phyloP scores from a whole-genome alignment of 805 yeast species.

The Saccharomycopsis guyanensis region DNA sequence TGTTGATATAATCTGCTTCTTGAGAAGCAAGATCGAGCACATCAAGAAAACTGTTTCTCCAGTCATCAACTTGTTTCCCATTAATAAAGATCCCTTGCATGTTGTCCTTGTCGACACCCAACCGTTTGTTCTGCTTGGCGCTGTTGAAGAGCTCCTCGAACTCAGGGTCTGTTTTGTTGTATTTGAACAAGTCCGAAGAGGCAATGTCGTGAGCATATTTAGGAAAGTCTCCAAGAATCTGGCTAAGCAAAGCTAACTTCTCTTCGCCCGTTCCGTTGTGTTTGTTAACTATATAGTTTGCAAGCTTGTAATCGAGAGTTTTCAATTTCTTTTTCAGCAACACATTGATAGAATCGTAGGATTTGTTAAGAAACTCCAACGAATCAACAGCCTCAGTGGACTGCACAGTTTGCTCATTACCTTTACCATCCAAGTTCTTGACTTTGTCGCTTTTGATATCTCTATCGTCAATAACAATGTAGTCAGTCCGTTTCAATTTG shows the following conservation, averaged over 20 bases:
- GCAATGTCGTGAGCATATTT: slow-evolving; percentile 37
- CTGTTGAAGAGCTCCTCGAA: slow-evolving; percentile 26
- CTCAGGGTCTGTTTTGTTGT: slow-evolving; percentile 9
- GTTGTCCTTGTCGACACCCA: slow-evolving; percentile 34
- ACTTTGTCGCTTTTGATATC: slow-evolving; percentile 27
- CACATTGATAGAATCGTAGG: slow-evolving; percentile 28
- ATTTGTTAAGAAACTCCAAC: slow-evolving; percentile 22
- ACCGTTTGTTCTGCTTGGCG: slow-evolving; percentile 28
- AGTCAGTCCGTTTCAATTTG: slow-evolving; percentile 58
- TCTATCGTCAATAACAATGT: slow-evolving; percentile 57
- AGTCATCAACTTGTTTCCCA: slow-evolving; percentile 52
- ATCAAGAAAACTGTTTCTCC: slow-evolving; percentile 37
- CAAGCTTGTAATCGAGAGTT: slow-evolving; percentile 34
- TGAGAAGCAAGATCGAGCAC: slow-evolving; percentile 33
- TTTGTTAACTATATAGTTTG: slow-evolving; percentile 26
- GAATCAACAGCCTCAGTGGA: background rate
- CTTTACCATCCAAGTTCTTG: slow-evolving; percentile 23
- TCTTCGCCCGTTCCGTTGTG: slow-evolving; percentile 23
- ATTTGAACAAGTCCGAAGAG: slow-evolving; percentile 13
- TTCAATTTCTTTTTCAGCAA: slow-evolving; percentile 29
- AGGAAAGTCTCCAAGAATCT: slow-evolving; percentile 47
- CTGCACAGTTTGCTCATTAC: slow-evolving; percentile 24
- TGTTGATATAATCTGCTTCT: slow-evolving; percentile 29
- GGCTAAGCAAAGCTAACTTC: slow-evolving; percentile 33
- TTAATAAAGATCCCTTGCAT: slow-evolving; percentile 53